Conservation (phyloP, 345 rosid species). For the Syzygium aromaticum region DNA sequence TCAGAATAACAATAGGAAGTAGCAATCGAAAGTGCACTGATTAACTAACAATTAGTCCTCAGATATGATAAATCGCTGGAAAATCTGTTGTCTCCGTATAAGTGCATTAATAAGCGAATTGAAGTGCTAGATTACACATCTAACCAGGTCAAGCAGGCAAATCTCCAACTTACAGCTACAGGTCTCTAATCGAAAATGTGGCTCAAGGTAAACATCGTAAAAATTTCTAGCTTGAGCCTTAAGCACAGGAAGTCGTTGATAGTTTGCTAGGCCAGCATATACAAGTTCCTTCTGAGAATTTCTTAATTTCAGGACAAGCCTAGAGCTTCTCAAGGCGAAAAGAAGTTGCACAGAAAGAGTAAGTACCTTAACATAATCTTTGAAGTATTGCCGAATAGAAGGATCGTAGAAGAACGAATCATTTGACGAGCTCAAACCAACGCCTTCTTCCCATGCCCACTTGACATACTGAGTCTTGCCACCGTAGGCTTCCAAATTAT, state of each 20-base stretch:
- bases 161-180: not conserved
- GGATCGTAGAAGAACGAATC: conserved; percentile 98
- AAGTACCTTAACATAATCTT: conserved; percentile 56
- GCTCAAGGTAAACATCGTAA: not conserved
- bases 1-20: not conserved
- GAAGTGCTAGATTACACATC: not conserved
- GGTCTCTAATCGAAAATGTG: not conserved
- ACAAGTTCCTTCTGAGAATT: not conserved
- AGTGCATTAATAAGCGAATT: too few relatives aligned
- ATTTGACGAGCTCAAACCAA: conserved; percentile 84
- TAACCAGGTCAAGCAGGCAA: not conserved
- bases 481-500: conserved; percentile 82
- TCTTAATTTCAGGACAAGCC: not conserved
- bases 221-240: not conserved
- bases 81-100: not conserved
- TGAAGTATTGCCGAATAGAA: conserved; percentile 77
- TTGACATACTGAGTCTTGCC: conserved; percentile 91
- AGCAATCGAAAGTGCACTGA: not conserved
- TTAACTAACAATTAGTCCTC: not conserved
- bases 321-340: not conserved
- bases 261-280: not conserved
- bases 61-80: not conserved
- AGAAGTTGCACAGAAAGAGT: not conserved
- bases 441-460: conserved; percentile 97
- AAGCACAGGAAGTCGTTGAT: not conserved